phyloP scores from a whole-genome alignment of 2,329 filamentous ascomycete genomes.

The Didymellaceae sp. region DNA sequence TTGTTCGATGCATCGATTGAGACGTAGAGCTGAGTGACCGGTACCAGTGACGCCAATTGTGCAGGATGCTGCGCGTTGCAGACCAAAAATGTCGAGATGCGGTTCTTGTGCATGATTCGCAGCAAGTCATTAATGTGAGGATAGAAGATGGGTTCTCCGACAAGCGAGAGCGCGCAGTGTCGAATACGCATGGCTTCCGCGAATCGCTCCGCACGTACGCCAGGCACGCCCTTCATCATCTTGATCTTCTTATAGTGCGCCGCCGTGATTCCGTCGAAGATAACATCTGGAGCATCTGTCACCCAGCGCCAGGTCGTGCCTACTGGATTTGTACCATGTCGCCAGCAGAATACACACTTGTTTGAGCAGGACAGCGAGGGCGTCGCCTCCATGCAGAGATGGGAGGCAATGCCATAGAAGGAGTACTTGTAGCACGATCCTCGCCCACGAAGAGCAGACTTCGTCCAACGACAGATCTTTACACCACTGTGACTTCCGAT shows the following conservation, averaged over 20 bases:
- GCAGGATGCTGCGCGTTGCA: conserved; percentile 98
- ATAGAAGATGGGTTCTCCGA: conserved; percentile 99
- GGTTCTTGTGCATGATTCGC: conserved; percentile 79
- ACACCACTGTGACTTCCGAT: conserved; percentile 95
- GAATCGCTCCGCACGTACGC: conserved; percentile 89
- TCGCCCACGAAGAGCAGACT: conserved; percentile 89
- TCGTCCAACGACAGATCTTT: conserved; percentile 98
- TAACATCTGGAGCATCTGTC: conserved; percentile 86
- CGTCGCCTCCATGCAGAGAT: conserved; percentile 98
- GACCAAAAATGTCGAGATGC: conserved; percentile 92
- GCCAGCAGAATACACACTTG: conserved; percentile 99
- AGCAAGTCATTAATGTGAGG: conserved; percentile 95
- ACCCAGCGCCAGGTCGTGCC: conserved; percentile 97
- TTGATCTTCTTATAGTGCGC: conserved; percentile 98
- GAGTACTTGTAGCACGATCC: conserved; percentile 98
- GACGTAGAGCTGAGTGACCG: conserved; percentile 94
- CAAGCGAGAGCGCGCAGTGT: conserved; percentile 89
- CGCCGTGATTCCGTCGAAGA: conserved; percentile 88
- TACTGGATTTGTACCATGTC: conserved; percentile 95
- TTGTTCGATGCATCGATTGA: conserved; percentile 94
- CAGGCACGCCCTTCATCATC: conserved; percentile 92
- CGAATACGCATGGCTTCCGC: conserved; percentile 91
- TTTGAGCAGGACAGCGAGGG: conserved; percentile 95
- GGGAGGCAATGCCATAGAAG: conserved; percentile 95
- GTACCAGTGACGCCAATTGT: conserved; percentile 79